phyloP scores from a whole-genome alignment of 805 yeast species.

The Yarrowia deformans region DNA sequence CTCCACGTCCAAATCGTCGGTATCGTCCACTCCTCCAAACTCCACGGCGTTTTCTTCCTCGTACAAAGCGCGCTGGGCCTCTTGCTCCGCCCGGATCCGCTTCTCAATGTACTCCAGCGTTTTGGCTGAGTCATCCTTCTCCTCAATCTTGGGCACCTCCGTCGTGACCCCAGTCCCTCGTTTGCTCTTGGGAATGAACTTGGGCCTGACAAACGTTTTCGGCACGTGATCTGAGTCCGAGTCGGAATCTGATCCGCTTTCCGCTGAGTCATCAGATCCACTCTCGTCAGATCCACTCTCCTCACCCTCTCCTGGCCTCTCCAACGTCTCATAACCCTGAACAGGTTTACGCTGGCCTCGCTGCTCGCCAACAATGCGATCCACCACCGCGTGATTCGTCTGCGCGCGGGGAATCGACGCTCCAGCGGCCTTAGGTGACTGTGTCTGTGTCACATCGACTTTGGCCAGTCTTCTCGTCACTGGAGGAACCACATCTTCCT shows the following conservation, averaged over 20 bases:
- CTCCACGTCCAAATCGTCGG: slow-evolving; percentile 65
- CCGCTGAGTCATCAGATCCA: slow-evolving; percentile 36
- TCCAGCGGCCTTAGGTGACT: not conserved
- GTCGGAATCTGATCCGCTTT: slow-evolving; percentile 35
- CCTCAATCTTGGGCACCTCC: slow-evolving; percentile 25
- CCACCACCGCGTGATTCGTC: slow-evolving; percentile 9
- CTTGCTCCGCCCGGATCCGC: slow-evolving; percentile 46
- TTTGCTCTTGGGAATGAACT: slow-evolving; percentile 47
- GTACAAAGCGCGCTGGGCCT: slow-evolving; percentile 43
- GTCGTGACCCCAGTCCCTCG: slow-evolving; percentile 43
- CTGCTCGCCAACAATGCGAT: slow-evolving; percentile 18
- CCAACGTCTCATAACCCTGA: slow-evolving; percentile 17
- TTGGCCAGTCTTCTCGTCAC: too few species aligned
- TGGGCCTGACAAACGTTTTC: slow-evolving; percentile 44
- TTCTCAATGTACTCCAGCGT: slow-evolving; percentile 45
- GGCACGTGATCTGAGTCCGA: slow-evolving; percentile 25
- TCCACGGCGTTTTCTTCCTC: slow-evolving; percentile 44
- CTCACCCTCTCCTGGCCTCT: not conserved
- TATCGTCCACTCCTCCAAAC: slow-evolving; percentile 56
- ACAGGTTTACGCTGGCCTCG: slow-evolving; percentile 18
- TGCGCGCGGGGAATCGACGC: not conserved
- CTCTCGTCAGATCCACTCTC: slow-evolving; percentile 29
- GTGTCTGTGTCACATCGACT: not conserved
- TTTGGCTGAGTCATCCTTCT: slow-evolving; percentile 23
- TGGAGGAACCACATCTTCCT: not conserved